These are phyloP conservation scores for Vitis hybrid DNA, from an alignment of 177 flowering plant species.

Conservation along the genomic window DNA sequence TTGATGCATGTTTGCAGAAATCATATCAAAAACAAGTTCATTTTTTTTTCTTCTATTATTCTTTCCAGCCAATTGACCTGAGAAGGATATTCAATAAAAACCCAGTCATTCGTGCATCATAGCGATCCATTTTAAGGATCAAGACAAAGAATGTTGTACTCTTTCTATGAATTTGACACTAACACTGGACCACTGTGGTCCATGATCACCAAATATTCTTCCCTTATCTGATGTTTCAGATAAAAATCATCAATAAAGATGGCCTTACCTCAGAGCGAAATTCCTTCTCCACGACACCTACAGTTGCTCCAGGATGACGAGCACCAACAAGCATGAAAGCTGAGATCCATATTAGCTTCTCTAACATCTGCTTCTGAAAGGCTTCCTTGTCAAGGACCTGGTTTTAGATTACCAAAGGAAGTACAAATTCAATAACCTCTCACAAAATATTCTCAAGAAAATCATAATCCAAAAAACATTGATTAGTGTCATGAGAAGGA, in stretches of 20 bases:
- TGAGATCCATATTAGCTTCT: conserved; percentile 93
- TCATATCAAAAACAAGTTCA: too few species aligned
- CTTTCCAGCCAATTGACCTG: too few species aligned
- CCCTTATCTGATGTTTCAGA: background rate
- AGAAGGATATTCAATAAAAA: too few species aligned
- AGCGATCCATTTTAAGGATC: too few species aligned
- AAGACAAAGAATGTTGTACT: too few species aligned
- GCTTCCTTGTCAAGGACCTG: conserved; percentile 91
- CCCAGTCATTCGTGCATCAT: too few species aligned
- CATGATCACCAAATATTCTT: too few species aligned
- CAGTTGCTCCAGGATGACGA: conserved; percentile 93
- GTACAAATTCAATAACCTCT: background rate
- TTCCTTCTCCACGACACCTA: conserved; percentile 90
- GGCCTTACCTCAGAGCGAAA: conserved; percentile 66
- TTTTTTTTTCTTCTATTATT: too few species aligned
- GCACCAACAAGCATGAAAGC: conserved; percentile 99
- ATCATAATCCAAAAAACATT: background rate
- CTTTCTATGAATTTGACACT: too few species aligned
- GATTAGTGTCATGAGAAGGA: background rate
- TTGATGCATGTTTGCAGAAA: too few species aligned
- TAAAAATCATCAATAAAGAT: background rate
- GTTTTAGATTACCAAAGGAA: conserved; percentile 1
- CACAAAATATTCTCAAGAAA: conserved; percentile 1
- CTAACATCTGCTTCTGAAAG: conserved; percentile 93
- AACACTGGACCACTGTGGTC: too few species aligned